A percentile compares a stretch with the other conserved stretches of the same genome.
Conservation (phyloP, 768 basidiomycete species). For the Russula vinacea region DNA sequence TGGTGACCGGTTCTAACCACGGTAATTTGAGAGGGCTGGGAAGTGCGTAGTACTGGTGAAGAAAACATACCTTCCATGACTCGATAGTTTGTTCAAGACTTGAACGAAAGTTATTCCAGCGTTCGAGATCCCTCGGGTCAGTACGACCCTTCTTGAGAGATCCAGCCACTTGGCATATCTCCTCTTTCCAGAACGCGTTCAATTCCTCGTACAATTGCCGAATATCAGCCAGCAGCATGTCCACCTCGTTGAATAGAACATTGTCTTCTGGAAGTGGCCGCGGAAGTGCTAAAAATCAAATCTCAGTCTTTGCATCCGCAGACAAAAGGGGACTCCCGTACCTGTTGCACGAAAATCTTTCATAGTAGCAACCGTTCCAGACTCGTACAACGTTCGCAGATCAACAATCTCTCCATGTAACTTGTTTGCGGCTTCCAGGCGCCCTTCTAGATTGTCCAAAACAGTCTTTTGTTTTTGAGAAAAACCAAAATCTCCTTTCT, state of each 20-base stretch:
- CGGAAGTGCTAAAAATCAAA: background rate
- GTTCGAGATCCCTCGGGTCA: background rate
- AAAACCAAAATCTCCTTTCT: conserved; percentile 40
- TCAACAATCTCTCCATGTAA: background rate
- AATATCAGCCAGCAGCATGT: background rate
- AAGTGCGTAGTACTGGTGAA: background rate
- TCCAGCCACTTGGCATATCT: background rate
- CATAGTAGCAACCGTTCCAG: background rate
- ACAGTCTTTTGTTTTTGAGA: background rate
- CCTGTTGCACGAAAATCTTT: background rate
- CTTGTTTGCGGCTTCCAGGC: background rate
- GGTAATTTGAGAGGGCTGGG: background rate
- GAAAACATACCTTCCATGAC: background rate
- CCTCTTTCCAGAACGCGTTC: conserved; percentile 2
- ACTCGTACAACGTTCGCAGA: background rate
- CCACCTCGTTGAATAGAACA: background rate
- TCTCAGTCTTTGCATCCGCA: background rate
- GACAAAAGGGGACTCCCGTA: background rate
- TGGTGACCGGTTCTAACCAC: background rate
- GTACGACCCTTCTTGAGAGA: background rate
- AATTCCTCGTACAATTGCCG: background rate
- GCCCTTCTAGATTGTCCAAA: background rate
- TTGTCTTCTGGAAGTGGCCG: conserved; percentile 2
- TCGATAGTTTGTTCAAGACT: background rate
- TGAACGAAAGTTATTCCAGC: background rate